These are phyloP conservation scores for Cladophialophora chaetospira DNA, from an alignment of 2,329 filamentous ascomycete species.

Conservation along the genomic window DNA sequence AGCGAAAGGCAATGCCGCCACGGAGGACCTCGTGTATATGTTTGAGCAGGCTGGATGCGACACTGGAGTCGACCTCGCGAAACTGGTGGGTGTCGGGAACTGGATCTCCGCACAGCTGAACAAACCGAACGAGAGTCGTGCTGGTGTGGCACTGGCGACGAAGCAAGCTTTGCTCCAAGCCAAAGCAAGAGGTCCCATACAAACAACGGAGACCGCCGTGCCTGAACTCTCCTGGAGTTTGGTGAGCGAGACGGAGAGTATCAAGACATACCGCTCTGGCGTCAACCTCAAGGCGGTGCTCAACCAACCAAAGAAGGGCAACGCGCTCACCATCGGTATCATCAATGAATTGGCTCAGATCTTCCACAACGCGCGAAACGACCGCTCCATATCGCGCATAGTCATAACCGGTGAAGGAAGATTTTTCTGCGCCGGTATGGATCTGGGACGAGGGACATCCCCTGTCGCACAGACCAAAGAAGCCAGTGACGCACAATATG, in stretches of 20 bases:
- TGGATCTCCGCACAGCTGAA: conserved; percentile 71
- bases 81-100: conserved; percentile 66
- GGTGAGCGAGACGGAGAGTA: conserved; percentile 30
- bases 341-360: conserved; percentile 37
- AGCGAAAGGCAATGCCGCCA: conserved; percentile 82
- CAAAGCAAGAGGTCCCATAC: neutral
- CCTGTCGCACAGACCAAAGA: conserved; percentile 30
- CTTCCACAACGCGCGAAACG: conserved; percentile 33
- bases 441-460: conserved; percentile 31
- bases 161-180: conserved; percentile 6
- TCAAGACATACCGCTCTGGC: conserved; percentile 38
- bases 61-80: conserved; percentile 48
- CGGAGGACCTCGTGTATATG: conserved; percentile 81
- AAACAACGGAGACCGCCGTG: neutral
- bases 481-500: conserved; percentile 28
- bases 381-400: conserved; percentile 38
- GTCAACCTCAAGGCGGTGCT: conserved; percentile 33
- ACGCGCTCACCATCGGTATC: conserved; percentile 44
- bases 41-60: conserved; percentile 57
- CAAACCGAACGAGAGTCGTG: conserved; percentile 64
- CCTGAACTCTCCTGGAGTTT: conserved; percentile 30
- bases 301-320: conserved; percentile 44
- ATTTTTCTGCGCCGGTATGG: conserved; percentile 32
- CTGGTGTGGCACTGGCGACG: conserved; percentile 58
- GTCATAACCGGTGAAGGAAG: conserved; percentile 25